These are phyloP conservation scores for Aspergillus haitiensis DNA, from an alignment of 495 filamentous ascomycete species.

Conservation along the genomic window DNA sequence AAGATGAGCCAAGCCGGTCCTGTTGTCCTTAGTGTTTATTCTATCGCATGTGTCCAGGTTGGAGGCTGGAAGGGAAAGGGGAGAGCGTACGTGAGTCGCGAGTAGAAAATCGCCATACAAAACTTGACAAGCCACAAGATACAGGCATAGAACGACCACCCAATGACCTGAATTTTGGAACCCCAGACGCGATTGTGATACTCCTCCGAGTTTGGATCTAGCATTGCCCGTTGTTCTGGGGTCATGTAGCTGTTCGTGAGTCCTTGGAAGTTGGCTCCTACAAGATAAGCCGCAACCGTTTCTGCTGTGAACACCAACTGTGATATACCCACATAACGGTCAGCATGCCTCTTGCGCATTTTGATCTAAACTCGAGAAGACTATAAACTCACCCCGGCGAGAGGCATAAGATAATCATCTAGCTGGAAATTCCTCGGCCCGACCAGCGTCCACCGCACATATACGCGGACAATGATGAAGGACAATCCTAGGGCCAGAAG, in stretches of 20 bases:
- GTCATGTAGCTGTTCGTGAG: slow-evolving; percentile 56
- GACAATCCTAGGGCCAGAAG: slow-evolving; percentile 47
- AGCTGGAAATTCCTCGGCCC: slow-evolving; percentile 46
- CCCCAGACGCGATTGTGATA: slow-evolving; percentile 47
- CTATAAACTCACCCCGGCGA: slow-evolving; percentile 45
- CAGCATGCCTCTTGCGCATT: background rate
- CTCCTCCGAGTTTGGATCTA: slow-evolving; percentile 44
- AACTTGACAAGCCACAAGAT: slow-evolving; percentile 59
- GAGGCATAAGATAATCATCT: slow-evolving; percentile 60
- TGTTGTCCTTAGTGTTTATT: slow-evolving; percentile 24
- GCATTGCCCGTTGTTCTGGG: slow-evolving; percentile 36
- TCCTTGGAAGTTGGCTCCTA: slow-evolving; percentile 39
- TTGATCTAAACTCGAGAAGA: background rate
- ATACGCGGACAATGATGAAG: slow-evolving; percentile 46
- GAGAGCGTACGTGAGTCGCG: slow-evolving; percentile 59
- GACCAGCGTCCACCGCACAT: slow-evolving; percentile 47
- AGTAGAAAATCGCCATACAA: slow-evolving; percentile 59
- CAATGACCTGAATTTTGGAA: slow-evolving; percentile 57
- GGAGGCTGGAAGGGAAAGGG: slow-evolving; percentile 38
- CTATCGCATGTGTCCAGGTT: slow-evolving; percentile 22
- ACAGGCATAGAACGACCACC: slow-evolving; percentile 58
- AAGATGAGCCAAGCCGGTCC: slow-evolving; percentile 49
- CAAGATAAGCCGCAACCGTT: slow-evolving; percentile 38
- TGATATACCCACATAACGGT: background rate
- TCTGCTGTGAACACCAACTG: slow-evolving; percentile 37